Evolutionary conservation across 2,329 filamentous ascomycete genomes (phyloP).

Genomic region (Fusarium sp.): DNA sequence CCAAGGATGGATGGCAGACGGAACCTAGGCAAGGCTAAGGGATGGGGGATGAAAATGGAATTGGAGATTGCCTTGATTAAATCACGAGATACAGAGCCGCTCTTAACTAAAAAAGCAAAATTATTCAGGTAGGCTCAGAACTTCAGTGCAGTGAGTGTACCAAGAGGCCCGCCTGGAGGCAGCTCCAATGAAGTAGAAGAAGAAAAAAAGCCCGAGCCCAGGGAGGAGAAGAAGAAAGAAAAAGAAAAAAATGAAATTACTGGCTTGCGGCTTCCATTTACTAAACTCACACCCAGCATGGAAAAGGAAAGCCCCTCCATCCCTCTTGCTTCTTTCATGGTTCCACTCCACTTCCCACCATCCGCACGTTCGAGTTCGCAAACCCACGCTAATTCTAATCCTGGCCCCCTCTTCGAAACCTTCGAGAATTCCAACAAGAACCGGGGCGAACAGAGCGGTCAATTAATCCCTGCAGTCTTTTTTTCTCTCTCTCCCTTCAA

Average conservation of each 20-base stretch:
- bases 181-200: neutral
- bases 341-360: constrained; percentile 23
- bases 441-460: constrained; percentile 47
- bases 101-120: constrained; percentile 22
- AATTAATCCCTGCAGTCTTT: constrained; percentile 37
- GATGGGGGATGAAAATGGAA: constrained; percentile 21
- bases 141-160: neutral
- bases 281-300: constrained; percentile 19
- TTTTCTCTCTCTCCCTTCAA: constrained; percentile 28
- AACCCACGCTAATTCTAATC: constrained; percentile 40
- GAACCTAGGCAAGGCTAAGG: constrained; percentile 14
- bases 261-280: constrained; percentile 19
- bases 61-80: constrained; percentile 23
- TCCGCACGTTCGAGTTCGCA: constrained; percentile 39
- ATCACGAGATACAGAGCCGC: constrained; percentile 40
- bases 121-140: neutral
- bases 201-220: neutral
- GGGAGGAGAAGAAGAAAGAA: neutral
- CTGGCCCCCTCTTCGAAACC: constrained; percentile 49
- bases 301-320: neutral
- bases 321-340: constrained; percentile 12
- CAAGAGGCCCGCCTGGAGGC: neutral
- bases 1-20: neutral
- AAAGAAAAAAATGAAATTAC: constrained; percentile 26
- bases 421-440: constrained; percentile 48